Evolutionary conservation across 345 rosid species (phyloP).

Genomic region (Toxicodendron radicans): DNA sequence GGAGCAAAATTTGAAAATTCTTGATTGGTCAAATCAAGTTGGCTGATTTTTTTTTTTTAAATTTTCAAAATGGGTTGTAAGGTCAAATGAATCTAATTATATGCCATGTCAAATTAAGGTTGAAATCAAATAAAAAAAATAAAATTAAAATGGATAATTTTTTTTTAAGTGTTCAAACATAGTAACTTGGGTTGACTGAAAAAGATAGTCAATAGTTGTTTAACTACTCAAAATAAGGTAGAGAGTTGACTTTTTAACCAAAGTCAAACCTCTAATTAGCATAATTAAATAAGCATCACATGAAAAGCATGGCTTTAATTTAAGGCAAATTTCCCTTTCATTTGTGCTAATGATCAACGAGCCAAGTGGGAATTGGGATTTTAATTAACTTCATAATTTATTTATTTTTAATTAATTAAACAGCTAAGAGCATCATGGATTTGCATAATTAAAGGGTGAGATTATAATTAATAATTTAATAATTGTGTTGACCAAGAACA

Average conservation of each 20-base stretch:
- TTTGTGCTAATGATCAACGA: no score
- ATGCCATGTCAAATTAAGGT: no score
- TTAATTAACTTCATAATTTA: background rate
- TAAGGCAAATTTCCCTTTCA: background rate
- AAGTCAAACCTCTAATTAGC: background rate
- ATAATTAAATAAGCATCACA: background rate
- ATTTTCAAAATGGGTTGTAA: no score
- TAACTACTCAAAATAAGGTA: background rate
- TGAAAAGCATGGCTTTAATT: background rate
- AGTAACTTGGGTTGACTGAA: background rate
- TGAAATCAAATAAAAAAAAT: no score
- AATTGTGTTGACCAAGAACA: background rate
- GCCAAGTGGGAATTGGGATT: background rate
- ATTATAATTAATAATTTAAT: no score
- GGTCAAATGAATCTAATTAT: no score
- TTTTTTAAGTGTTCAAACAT: no score
- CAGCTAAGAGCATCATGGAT: background rate
- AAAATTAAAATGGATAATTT: no score
- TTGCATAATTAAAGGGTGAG: background rate
- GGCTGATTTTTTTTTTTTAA: background rate
- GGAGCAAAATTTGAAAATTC: background rate
- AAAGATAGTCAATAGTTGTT: background rate
- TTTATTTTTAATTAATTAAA: background rate
- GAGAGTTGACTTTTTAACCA: accelerated
- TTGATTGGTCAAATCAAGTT: background rate